Conservation (phyloP, 176 grass and related monocot genomes). For the Eremochloa ophiuroides region DNA sequence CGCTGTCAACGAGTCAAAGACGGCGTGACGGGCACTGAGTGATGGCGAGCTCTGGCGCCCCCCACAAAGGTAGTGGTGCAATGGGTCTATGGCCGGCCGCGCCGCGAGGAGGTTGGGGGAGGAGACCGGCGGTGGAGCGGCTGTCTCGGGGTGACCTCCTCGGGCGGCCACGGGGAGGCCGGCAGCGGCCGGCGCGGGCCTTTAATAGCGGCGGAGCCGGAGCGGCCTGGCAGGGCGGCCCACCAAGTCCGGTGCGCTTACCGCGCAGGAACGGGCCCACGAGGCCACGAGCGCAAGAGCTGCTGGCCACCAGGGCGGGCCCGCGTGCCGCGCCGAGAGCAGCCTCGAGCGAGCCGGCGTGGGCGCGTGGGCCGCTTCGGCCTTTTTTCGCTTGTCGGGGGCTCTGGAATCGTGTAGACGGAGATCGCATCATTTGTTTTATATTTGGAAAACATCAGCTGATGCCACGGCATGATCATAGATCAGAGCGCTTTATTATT, state of each 20-base stretch:
- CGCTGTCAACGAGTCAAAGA: conserved; percentile 20
- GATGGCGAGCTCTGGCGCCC: not conserved
- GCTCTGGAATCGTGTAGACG: not conserved
- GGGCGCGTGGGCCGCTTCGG: not conserved
- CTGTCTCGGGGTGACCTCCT: not conserved
- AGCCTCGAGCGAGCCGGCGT: not conserved
- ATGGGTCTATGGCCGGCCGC: not conserved
- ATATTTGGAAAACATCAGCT: not conserved
- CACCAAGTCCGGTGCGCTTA: conserved; percentile 4
- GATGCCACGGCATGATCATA: not conserved
- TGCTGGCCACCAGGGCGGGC: not conserved
- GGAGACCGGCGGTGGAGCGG: not conserved
- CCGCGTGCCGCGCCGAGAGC: not conserved
- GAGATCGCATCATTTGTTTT: not conserved
- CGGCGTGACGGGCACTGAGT: not conserved
- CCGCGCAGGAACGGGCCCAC: not conserved
- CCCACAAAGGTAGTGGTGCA: not conserved
- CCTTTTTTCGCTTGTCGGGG: not conserved
- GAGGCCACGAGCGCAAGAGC: not conserved
- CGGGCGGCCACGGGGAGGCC: conserved; percentile 23
- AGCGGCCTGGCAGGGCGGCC: not conserved
- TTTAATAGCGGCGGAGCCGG: conserved; percentile 13
- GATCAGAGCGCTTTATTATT: not conserved
- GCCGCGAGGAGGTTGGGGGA: not conserved
- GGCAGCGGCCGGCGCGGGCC: not conserved